phyloP scores from a whole-genome alignment of 805 yeast species.

The Starmera dryadoides region DNA sequence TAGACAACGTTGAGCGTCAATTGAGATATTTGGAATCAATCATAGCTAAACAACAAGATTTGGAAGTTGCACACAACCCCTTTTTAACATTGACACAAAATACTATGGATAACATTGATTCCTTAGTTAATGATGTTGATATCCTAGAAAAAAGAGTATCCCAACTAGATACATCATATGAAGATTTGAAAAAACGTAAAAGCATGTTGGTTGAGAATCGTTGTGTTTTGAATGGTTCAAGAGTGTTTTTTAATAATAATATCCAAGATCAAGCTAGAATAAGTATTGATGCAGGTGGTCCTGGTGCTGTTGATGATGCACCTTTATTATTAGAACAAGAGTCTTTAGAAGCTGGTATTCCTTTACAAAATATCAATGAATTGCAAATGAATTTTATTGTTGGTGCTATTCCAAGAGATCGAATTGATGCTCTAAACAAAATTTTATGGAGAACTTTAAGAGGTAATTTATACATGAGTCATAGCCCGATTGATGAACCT shows the following conservation, averaged over 20 bases:
- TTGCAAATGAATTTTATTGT: constrained; percentile 30
- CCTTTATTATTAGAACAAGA: constrained; percentile 27
- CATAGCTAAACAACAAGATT: constrained; percentile 38
- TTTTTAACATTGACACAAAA: constrained; percentile 13
- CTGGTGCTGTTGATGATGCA: constrained; percentile 30
- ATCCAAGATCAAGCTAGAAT: constrained; percentile 24
- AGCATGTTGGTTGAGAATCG: constrained; percentile 65
- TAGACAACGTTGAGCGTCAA: constrained; percentile 88
- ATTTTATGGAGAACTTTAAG: constrained; percentile 89
- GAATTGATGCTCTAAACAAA: constrained; percentile 64
- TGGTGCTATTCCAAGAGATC: constrained; percentile 75
- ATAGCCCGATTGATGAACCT: constrained; percentile 63
- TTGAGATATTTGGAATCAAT: constrained; percentile 46
- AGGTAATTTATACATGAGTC: constrained; percentile 80
- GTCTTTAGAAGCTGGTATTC: constrained; percentile 29
- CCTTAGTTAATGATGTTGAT: constrained; percentile 52
- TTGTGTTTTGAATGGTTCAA: constrained; percentile 45
- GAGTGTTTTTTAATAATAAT: constrained; percentile 37
- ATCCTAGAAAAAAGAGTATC: constrained; percentile 66
- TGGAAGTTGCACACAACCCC: constrained; percentile 27
- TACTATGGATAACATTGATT: constrained; percentile 52
- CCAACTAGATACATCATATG: constrained; percentile 65
- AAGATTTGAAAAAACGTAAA: constrained; percentile 54
- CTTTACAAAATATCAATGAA: constrained; percentile 17
- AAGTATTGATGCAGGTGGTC: constrained; percentile 26